Conservation (phyloP, 164 flowering plant species). For the Hamamelis virginiana region DNA sequence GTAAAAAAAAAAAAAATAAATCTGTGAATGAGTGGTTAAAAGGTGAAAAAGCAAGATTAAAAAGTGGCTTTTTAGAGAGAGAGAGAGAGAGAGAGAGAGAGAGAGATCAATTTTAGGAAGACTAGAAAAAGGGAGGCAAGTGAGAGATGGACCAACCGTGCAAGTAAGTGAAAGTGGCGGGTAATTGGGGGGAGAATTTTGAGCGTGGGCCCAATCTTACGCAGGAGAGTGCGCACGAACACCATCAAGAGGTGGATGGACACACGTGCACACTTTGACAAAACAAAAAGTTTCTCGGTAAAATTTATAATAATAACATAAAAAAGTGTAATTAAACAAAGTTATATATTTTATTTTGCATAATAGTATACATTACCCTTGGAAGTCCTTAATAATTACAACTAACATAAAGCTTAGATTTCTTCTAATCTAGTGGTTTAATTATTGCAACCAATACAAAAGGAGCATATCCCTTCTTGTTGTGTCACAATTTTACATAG, state of each 20-base stretch:
- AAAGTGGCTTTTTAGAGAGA: too few relatives aligned
- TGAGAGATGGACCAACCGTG: conserved; percentile 27
- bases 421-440: background rate
- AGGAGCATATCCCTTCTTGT: too few relatives aligned
- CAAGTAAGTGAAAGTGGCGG: conserved; percentile 31
- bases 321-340: background rate
- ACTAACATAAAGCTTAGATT: background rate
- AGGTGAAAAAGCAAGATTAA: too few relatives aligned
- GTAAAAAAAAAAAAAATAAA: too few relatives aligned
- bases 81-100: too few relatives aligned
- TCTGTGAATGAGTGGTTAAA: too few relatives aligned
- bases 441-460: too few relatives aligned
- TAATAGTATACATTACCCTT: background rate
- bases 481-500: too few relatives aligned
- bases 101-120: too few relatives aligned
- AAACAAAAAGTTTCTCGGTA: conserved; percentile 12
- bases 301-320: background rate
- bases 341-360: too few relatives aligned
- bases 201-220: conserved; percentile 17
- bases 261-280: conserved; percentile 53
- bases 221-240: conserved; percentile 30
- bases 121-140: background rate
- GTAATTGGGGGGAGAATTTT: conserved; percentile 21
- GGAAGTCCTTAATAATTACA: background rate
- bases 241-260: conserved; percentile 24